Evolutionary conservation across 495 filamentous ascomycete genomes (phyloP).

Genomic region (Mytilinidion resinicola): DNA sequence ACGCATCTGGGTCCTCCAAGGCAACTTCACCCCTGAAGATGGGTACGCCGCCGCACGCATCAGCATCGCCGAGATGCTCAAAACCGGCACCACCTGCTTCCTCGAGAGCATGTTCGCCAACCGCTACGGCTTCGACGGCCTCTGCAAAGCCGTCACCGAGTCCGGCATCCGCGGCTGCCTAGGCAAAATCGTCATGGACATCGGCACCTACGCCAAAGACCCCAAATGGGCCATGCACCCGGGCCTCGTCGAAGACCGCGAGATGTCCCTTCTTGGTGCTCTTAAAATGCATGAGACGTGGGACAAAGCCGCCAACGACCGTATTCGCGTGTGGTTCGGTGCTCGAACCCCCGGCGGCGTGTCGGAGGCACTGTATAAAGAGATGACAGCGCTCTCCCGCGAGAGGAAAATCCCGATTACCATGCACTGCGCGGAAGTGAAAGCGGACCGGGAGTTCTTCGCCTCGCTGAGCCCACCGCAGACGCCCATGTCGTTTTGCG

Average conservation of each 20-base stretch:
- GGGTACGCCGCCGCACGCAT: constrained; percentile 19
- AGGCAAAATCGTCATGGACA: constrained; percentile 25
- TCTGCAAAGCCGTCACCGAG: constrained; percentile 14
- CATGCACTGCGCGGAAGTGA: constrained; percentile 36
- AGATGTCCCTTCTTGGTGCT: constrained; percentile 41
- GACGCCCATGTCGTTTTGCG: constrained; percentile 28
- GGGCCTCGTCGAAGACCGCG: constrained; percentile 40
- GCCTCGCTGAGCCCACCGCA: constrained; percentile 31
- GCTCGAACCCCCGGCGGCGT: constrained; percentile 47
- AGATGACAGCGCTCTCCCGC: constrained; percentile 41
- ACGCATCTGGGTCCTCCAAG: constrained; percentile 21
- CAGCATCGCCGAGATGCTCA: constrained; percentile 21
- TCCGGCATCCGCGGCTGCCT: constrained; percentile 19
- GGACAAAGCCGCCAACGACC: constrained; percentile 39
- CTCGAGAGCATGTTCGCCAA: constrained; percentile 25
- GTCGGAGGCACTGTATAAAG: constrained; percentile 41
- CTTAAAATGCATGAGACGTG: constrained; percentile 45
- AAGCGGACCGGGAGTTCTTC: constrained; percentile 39
- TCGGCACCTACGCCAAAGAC: constrained; percentile 41
- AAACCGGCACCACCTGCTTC: constrained; percentile 18
- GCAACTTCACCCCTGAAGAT: constrained; percentile 23
- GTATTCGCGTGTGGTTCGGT: constrained; percentile 48
- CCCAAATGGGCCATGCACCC: constrained; percentile 48
- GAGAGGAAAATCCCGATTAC: constrained; percentile 28
- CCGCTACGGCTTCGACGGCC: constrained; percentile 23